These are phyloP conservation scores for Sporothrix variecibatus DNA, from an alignment of 2,329 filamentous ascomycete species.

Conservation along the genomic window DNA sequence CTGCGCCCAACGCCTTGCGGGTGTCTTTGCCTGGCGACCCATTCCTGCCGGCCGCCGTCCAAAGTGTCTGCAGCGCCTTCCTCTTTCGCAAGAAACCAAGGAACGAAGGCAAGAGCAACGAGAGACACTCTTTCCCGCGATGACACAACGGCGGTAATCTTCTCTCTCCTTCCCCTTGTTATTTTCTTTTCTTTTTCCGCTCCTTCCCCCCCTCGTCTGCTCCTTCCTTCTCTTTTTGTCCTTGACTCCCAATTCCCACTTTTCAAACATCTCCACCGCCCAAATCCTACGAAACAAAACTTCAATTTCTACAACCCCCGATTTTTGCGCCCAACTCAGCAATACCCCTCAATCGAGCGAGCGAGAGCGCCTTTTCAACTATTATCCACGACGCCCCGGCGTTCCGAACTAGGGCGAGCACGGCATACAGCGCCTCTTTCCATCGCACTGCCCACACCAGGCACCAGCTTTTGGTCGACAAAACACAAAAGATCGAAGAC, in stretches of 20 bases:
- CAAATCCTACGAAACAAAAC: not conserved
- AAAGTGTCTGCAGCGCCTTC: conserved; percentile 6
- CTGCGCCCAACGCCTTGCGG: conserved; percentile 2
- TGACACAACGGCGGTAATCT: conserved; percentile 11
- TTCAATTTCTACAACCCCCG: not conserved
- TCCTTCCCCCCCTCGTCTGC: not conserved
- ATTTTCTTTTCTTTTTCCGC: not conserved
- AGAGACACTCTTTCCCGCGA: conserved; percentile 5
- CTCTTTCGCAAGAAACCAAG: conserved; percentile 10
- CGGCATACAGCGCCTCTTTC: not conserved
- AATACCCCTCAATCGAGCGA: conserved; percentile 9
- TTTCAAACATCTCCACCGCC: conserved; percentile 2
- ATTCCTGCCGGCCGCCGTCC: conserved; percentile 21
- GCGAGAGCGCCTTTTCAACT: not conserved
- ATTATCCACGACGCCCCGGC: not conserved
- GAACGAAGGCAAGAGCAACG: not conserved
- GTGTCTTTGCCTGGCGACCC: conserved; percentile 24
- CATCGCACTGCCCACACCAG: conserved; percentile 3
- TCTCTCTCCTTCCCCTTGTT: not conserved
- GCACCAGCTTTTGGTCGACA: not conserved
- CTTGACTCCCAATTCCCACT: not conserved
- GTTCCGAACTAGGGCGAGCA: conserved; percentile 18
- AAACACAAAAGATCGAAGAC: not conserved
- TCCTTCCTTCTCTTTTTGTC: not conserved
- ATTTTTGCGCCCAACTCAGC: not conserved